phyloP scores from a whole-genome alignment of 2,329 filamentous ascomycete genomes.

The Phyllosticta citrichinensis region DNA sequence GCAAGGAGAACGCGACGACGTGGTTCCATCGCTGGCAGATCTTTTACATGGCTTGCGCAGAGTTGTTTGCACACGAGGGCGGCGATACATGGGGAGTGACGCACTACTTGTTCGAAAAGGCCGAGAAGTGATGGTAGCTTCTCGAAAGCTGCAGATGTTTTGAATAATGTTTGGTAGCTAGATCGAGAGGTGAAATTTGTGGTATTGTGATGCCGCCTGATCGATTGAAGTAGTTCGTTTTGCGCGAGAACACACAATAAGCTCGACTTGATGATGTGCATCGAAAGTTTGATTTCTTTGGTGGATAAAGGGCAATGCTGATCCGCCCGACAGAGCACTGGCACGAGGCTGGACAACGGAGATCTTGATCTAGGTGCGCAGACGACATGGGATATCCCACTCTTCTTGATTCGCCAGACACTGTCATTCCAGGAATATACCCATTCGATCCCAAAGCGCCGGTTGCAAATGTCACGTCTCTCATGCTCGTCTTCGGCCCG shows the following conservation, averaged over 20 bases:
- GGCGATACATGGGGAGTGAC: slow-evolving; percentile 60
- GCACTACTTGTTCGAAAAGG: slow-evolving; percentile 58
- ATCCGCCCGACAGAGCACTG: neutral
- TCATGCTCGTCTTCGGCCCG: neutral
- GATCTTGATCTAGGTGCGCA: neutral
- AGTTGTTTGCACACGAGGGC: slow-evolving; percentile 55
- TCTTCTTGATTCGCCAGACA: neutral
- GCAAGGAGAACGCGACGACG: slow-evolving; percentile 46
- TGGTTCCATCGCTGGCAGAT: slow-evolving; percentile 66
- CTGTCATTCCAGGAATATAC: neutral
- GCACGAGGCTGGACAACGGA: neutral
- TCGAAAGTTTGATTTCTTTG: neutral
- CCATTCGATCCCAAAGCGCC: neutral
- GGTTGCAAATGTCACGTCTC: neutral
- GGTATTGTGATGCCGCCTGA: neutral
- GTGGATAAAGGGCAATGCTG: neutral
- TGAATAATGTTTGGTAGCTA: neutral
- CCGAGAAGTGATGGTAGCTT: neutral
- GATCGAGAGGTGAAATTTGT: no score
- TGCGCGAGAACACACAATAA: neutral
- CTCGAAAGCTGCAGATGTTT: neutral
- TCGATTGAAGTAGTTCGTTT: neutral
- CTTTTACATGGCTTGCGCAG: slow-evolving; percentile 62
- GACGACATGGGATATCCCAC: neutral
- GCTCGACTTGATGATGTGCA: neutral